phyloP scores from a whole-genome alignment of 257 asterid species.

The Solanum lignicaule region DNA sequence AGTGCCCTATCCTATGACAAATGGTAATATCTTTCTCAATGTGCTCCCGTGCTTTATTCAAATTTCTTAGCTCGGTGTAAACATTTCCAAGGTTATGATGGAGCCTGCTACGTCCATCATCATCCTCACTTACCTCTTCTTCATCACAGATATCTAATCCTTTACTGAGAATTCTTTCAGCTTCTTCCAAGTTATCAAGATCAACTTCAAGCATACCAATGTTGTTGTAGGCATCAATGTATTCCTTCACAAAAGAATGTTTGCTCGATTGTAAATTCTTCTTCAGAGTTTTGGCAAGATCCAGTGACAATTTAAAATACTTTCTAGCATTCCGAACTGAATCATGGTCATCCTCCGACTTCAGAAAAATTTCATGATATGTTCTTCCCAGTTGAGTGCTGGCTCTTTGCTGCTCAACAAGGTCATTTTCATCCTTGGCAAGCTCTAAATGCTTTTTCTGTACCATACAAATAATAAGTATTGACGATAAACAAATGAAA shows the following conservation, averaged over 20 bases:
- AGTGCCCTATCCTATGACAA: conserved; percentile 60
- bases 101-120: conserved; percentile 86
- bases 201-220: conserved; percentile 90
- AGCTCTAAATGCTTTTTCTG: conserved; percentile 87
- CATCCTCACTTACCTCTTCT: conserved; percentile 70
- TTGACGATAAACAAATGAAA: background rate
- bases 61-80: conserved; percentile 61
- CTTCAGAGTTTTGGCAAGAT: conserved; percentile 53
- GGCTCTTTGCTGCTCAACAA: conserved; percentile 91
- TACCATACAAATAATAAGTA: background rate
- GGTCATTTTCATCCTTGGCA: conserved; percentile 56
- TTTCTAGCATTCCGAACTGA: conserved; percentile 64
- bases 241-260: conserved; percentile 56
- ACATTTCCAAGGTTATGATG: conserved; percentile 92
- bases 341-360: conserved; percentile 64
- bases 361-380: conserved; percentile 75
- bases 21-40: conserved; percentile 61
- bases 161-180: conserved; percentile 46
- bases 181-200: conserved; percentile 69
- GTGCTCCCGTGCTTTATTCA: conserved; percentile 64
- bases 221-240: conserved; percentile 87
- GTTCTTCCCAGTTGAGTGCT: conserved; percentile 96
- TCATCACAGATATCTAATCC: conserved; percentile 77
- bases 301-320: conserved; percentile 63
- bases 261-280: conserved; percentile 21